Percentiles rank a stretch among this genome's conserved stretches.
These are phyloP conservation scores for Exobasidium cylindrosporum DNA, from an alignment of 1,284 basidiomycete species.

Conservation along the genomic window DNA sequence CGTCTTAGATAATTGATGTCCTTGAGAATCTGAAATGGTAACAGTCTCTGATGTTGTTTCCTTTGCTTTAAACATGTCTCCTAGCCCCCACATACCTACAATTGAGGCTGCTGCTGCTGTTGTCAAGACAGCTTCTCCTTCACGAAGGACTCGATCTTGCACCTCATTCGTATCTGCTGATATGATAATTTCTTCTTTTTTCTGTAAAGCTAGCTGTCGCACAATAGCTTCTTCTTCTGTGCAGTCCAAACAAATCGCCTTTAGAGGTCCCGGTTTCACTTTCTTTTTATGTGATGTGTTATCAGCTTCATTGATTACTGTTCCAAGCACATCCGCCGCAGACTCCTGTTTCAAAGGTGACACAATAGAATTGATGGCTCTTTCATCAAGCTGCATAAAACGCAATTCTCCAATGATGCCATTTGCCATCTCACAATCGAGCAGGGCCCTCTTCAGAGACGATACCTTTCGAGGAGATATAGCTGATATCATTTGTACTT, in stretches of 20 bases:
- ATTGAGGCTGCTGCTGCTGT: not conserved
- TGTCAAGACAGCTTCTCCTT: not conserved
- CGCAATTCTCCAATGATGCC: slow-evolving; percentile 44
- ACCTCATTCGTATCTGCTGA: not conserved
- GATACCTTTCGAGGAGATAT: slow-evolving; percentile 30
- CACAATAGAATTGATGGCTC: not conserved
- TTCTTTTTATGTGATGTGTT: not conserved
- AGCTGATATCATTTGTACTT: slow-evolving; percentile 21
- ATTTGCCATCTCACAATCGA: slow-evolving; percentile 38
- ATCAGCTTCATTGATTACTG: not conserved
- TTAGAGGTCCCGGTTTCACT: slow-evolving; percentile 15
- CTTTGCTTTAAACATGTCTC: not conserved
- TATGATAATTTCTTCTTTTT: not conserved
- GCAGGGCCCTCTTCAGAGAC: slow-evolving; percentile 38
- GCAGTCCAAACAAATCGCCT: slow-evolving; percentile 37
- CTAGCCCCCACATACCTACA: not conserved
- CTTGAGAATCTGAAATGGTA: not conserved
- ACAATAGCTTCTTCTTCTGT: slow-evolving; percentile 29
- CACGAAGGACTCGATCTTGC: not conserved
- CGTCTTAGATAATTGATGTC: not conserved
- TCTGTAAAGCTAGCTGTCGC: slow-evolving; percentile 17
- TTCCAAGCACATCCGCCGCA: not conserved
- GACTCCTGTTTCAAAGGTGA: not conserved
- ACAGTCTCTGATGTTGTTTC: not conserved
- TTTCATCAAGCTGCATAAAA: slow-evolving; percentile 25